Conservation (phyloP, 352 stramenopile species). For the Phytopythium oedochilum region DNA sequence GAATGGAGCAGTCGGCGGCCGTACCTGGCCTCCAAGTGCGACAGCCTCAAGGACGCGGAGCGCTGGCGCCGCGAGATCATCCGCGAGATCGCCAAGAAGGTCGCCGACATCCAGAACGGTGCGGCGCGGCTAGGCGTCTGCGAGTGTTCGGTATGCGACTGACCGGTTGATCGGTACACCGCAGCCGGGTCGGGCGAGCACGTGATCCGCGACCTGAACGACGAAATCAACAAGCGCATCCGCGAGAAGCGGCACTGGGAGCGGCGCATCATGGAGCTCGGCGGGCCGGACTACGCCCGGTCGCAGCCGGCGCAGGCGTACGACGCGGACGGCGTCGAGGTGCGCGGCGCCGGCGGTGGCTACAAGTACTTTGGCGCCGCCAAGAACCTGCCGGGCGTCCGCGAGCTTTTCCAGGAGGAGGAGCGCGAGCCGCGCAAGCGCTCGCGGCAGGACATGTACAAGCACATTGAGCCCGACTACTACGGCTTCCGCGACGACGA, state of each 20-base stretch:
- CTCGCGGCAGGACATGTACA: conserved; percentile 85
- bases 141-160: no score
- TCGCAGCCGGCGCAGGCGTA: conserved; percentile 68
- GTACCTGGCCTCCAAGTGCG: conserved; percentile 91
- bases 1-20: conserved; percentile 65
- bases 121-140: no score
- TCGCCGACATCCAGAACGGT: conserved; percentile 97
- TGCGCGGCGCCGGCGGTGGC: conserved; percentile 63
- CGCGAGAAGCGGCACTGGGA: conserved; percentile 91
- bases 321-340: conserved; percentile 60
- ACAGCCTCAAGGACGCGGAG: conserved; percentile 93
- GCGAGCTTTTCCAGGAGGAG: conserved; percentile 91
- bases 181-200: conserved; percentile 92
- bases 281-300: conserved; percentile 86
- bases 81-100: conserved; percentile 93
- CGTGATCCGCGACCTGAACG: conserved; percentile 96
- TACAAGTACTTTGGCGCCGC: conserved; percentile 98
- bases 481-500: conserved; percentile 73
- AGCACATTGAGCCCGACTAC: conserved; percentile 86
- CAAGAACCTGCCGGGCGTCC: conserved; percentile 94
- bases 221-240: conserved; percentile 98
- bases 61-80: conserved; percentile 92
- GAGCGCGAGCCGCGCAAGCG: conserved; percentile 53
- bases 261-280: conserved; percentile 85
- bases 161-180: no score